Conservation (phyloP, 495 filamentous ascomycete species). For the Collariella sp. region DNA sequence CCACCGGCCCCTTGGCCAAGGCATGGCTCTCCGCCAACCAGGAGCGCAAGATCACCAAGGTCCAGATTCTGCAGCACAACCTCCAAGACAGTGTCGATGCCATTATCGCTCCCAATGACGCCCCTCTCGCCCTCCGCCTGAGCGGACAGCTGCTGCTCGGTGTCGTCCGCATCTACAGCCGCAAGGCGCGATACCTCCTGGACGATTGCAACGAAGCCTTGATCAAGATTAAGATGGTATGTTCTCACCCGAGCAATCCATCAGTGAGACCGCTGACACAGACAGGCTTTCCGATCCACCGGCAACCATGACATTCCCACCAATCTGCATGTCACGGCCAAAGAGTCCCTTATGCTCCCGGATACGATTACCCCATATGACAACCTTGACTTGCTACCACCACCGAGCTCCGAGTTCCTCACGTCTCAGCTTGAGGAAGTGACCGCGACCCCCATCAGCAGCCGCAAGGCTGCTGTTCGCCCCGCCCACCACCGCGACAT, state of each 20-base stretch:
- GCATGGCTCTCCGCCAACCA: conserved; percentile 97
- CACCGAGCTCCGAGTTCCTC: conserved; percentile 67
- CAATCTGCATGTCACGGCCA: conserved; percentile 52
- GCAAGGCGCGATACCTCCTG: conserved; percentile 89
- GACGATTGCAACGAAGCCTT: conserved; percentile 97
- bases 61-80: conserved; percentile 83
- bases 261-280: conserved; percentile 26
- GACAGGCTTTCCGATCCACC: conserved; percentile 65
- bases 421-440: conserved; percentile 56
- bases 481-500: conserved; percentile 53
- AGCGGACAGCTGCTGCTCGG: conserved; percentile 91
- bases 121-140: conserved; percentile 87
- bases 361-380: conserved; percentile 87
- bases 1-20: conserved; percentile 92
- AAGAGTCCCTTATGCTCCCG: conserved; percentile 67
- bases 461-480: conserved; percentile 34
- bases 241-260: neutral
- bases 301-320: conserved; percentile 74
- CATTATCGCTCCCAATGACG: conserved; percentile 88
- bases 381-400: conserved; percentile 55
- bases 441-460: conserved; percentile 42
- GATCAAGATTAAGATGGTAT: conserved; percentile 96
- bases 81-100: conserved; percentile 87
- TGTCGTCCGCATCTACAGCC: conserved; percentile 93
- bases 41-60: conserved; percentile 94